Conservation (phyloP, 164 flowering plant genomes). For the Cinnamomum micranthum region DNA sequence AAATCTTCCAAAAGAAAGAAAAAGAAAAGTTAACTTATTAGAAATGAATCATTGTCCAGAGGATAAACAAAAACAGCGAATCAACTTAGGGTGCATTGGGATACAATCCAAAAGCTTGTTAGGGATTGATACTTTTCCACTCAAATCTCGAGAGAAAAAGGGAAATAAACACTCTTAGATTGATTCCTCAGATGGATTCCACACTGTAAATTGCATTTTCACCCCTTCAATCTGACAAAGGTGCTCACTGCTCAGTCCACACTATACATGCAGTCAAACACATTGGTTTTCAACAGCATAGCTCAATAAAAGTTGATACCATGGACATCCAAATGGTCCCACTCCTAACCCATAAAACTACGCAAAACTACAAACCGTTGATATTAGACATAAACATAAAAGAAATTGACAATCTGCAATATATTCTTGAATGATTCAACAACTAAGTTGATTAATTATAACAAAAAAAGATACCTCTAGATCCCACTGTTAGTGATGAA, state of each 20-base stretch:
- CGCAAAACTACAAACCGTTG: not conserved
- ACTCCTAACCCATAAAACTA: not conserved
- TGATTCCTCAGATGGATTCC: too few relatives aligned
- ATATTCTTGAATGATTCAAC: not conserved
- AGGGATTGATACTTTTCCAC: too few relatives aligned
- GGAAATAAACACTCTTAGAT: too few relatives aligned
- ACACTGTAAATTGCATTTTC: too few relatives aligned
- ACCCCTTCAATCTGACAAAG: not conserved
- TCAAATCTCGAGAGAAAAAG: too few relatives aligned
- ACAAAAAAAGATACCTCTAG: conserved; percentile 45
- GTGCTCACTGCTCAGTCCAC: not conserved
- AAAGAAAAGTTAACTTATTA: too few relatives aligned
- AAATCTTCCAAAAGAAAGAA: too few relatives aligned
- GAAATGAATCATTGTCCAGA: too few relatives aligned
- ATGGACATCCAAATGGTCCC: not conserved
- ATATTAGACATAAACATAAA: not conserved
- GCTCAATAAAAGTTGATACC: not conserved
- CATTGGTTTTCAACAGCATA: not conserved
- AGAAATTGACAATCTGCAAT: not conserved
- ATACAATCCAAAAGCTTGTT: too few relatives aligned
- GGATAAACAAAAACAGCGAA: too few relatives aligned
- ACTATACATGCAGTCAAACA: not conserved
- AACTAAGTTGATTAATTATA: not conserved
- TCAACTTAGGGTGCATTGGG: too few relatives aligned
- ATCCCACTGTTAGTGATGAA: conserved; percentile 73